These are phyloP conservation scores for Boeremia lycopersici DNA, from an alignment of 2,329 filamentous ascomycete genomes.

Conservation along the genomic window DNA sequence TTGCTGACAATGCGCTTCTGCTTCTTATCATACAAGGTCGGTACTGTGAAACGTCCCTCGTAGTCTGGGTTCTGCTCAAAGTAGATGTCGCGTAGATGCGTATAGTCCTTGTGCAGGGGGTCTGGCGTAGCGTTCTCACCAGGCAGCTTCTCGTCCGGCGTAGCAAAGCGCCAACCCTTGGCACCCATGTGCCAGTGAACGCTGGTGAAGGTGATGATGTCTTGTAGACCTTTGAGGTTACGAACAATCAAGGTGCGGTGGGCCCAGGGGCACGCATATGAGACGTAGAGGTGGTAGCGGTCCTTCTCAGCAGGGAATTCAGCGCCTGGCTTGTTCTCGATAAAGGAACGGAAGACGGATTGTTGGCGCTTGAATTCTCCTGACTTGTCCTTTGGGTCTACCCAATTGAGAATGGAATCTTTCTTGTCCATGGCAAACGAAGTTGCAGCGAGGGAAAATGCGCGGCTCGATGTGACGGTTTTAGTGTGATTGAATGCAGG, in stretches of 20 bases:
- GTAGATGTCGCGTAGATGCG: constrained; percentile 79
- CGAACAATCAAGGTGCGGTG: constrained; percentile 86
- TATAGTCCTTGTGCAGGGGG: constrained; percentile 70
- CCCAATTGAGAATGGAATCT: constrained; percentile 78
- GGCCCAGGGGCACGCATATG: constrained; percentile 94
- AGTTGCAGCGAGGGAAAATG: constrained; percentile 19
- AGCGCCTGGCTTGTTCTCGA: constrained; percentile 73
- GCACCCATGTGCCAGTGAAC: constrained; percentile 90
- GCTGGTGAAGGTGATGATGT: constrained; percentile 77
- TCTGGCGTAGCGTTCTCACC: constrained; percentile 64
- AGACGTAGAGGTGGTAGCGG: constrained; percentile 93
- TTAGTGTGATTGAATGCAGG: constrained; percentile 18
- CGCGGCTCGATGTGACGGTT: constrained; percentile 12
- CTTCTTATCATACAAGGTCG: constrained; percentile 82
- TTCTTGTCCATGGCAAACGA: constrained; percentile 27
- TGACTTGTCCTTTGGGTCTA: constrained; percentile 73
- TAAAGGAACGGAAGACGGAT: constrained; percentile 80
- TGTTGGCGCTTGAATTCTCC: constrained; percentile 93
- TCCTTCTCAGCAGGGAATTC: constrained; percentile 84
- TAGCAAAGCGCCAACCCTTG: constrained; percentile 83
- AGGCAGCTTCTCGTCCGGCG: constrained; percentile 63
- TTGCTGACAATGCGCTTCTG: constrained; percentile 82
- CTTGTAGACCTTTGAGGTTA: constrained; percentile 89
- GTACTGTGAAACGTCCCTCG: constrained; percentile 82
- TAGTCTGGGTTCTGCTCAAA: constrained; percentile 76